Evolutionary conservation across 2,329 filamentous ascomycete species (phyloP).

Genomic region (Alternaria arborescens): DNA sequence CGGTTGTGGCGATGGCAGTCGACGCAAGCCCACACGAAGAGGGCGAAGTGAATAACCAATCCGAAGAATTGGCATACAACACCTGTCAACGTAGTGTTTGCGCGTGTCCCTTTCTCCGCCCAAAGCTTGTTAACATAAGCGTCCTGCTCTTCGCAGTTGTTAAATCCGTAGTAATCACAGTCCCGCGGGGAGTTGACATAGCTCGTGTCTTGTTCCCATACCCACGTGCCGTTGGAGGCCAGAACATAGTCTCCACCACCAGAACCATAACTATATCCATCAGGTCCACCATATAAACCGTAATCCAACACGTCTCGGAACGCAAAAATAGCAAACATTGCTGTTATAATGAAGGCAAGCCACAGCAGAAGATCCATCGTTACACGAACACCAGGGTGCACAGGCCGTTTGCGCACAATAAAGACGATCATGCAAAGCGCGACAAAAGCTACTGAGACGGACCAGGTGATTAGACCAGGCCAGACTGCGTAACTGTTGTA

Average conservation of each 20-base stretch:
- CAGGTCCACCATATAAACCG: constrained; percentile 29
- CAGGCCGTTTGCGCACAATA: constrained; percentile 34
- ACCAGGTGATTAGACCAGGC: constrained; percentile 43
- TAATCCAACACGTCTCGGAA: constrained; percentile 24
- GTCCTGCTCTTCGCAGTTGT: constrained; percentile 40
- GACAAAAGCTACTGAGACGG: constrained; percentile 43
- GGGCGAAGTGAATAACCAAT: constrained; percentile 42
- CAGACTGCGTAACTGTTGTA: constrained; percentile 24
- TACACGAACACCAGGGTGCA: constrained; percentile 49
- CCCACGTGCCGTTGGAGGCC: constrained; percentile 44
- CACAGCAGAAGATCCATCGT: constrained; percentile 48
- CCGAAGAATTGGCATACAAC: constrained; percentile 44
- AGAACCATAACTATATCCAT: constrained; percentile 14
- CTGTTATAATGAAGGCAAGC: constrained; percentile 43
- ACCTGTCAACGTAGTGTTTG: constrained; percentile 30
- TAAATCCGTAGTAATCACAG: constrained; percentile 31
- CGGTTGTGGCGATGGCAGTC: constrained; percentile 41
- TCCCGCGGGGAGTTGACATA: constrained; percentile 23
- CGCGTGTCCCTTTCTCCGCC: constrained; percentile 31
- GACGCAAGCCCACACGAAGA: constrained; percentile 52
- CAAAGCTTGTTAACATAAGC: constrained; percentile 44
- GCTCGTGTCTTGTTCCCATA: constrained; percentile 27
- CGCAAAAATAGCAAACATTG: constrained; percentile 33
- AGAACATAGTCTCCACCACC: constrained; percentile 33
- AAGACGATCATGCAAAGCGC: constrained; percentile 36